Conservation (phyloP, 73 alveolate genomes). For the Stentor roeselii region DNA sequence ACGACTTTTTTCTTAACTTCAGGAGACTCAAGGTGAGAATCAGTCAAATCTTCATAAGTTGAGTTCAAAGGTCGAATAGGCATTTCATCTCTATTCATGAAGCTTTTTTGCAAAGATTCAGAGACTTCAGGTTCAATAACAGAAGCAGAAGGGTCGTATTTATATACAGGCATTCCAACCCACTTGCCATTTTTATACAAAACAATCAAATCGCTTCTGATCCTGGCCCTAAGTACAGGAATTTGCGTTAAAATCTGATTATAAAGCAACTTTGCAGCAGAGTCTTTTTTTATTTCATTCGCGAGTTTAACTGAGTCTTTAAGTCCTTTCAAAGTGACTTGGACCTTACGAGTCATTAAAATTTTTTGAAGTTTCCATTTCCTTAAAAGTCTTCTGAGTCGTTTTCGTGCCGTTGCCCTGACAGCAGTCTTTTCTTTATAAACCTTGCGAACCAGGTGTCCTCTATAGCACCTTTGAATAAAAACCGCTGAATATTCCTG, state of each 20-base stretch:
- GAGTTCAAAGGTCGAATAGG: not conserved
- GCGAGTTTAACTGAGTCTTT: not conserved
- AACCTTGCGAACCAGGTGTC: not conserved
- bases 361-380: not conserved
- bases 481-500: slow-evolving; percentile 2
- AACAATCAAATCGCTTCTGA: not conserved
- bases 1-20: not conserved
- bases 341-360: not conserved
- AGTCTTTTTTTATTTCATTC: not conserved
- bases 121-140: not conserved
- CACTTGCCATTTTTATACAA: slow-evolving; percentile 2
- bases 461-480: slow-evolving; percentile 7
- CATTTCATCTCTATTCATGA: not conserved
- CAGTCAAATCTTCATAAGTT: not conserved
- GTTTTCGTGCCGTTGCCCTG: not conserved
- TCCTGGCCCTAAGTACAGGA: not conserved
- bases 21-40: not conserved
- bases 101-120: not conserved
- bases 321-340: not conserved
- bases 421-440: not conserved
- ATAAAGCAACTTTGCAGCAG: not conserved
- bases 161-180: not conserved
- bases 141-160: not conserved
- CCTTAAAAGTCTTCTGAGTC: not conserved
- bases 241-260: not conserved